Evolutionary conservation across 495 filamentous ascomycete genomes (phyloP), one percentile per base, ranked within the genome.

Genomic region (Annulohypoxylon maeteangense): DNA sequence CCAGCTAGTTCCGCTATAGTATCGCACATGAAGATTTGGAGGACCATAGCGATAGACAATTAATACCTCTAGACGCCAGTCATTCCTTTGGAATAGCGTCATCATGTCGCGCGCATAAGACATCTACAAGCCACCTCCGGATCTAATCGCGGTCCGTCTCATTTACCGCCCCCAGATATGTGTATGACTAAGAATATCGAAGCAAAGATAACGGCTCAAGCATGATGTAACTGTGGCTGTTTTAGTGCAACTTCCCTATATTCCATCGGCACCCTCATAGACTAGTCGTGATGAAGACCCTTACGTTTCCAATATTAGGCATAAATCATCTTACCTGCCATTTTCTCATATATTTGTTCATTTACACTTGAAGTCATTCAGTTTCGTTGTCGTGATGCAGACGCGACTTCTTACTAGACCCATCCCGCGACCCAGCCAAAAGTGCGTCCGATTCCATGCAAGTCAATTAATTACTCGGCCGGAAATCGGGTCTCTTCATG

Each of bases 111-210:
- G 42, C 34, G 32, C 44, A 60, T 12, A 29, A 58, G 6, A 59
- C 22, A 63, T 20, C 27, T 27, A 27, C 44, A 51, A 59, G 48
- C 53, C 10, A 45, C 60, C 42, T 56, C n/a, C 57, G 20, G n/a
- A 34, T 40, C 31, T 58, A 54, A 36, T 38, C 47, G 47, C 23
- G 23, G 12, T 6, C 20, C 56, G 65, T 68, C 65, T 68, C 65
- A 68, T 64, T 59, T 69, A 25, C 66, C 66, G 59, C 59, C 59
- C 51, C 32, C 32, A 48, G 42, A 25, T 62, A 57, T 47, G 20
- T 38, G 38, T 27, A 68, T 62, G 57, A 50, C 27, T 44, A 55
- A 50, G 6, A 29, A n/a, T n/a, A n/a, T n/a, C n/a, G 18, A 20
- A 4, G 6, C 10, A 42, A 42, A n/a, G n/a, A 14, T 4, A 16